Conservation (phyloP, 768 basidiomycete species). For the Podaxis pistillaris region DNA sequence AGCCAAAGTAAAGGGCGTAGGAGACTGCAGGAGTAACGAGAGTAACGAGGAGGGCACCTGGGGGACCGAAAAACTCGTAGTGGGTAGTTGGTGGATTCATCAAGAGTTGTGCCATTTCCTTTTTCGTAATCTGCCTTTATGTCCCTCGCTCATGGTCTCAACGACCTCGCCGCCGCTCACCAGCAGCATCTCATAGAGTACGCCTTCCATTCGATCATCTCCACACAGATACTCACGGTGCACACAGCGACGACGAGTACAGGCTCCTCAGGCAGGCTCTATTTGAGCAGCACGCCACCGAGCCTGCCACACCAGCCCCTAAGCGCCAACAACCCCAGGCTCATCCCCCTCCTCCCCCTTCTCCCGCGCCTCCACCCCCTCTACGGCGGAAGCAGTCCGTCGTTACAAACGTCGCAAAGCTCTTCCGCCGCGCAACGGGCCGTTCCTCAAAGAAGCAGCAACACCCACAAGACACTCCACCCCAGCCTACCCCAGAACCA, state of each 20-base stretch:
- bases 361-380: constrained; percentile 15
- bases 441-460: constrained; percentile 18
- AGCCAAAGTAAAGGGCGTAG: constrained; percentile 77
- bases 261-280: constrained; percentile 65
- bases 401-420: constrained; percentile 29
- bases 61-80: constrained; percentile 85
- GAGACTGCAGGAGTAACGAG: constrained; percentile 67
- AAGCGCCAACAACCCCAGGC: neutral
- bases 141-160: constrained; percentile 60
- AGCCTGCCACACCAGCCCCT: neutral
- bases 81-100: constrained; percentile 69
- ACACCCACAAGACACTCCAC: neutral
- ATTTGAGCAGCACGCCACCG: constrained; percentile 47
- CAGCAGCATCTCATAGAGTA: constrained; percentile 65
- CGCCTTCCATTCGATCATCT: constrained; percentile 20
- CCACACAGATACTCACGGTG: neutral
- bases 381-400: constrained; percentile 26
- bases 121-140: constrained; percentile 29
- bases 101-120: constrained; percentile 14
- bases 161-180: constrained; percentile 68
- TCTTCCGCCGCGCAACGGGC: constrained; percentile 40
- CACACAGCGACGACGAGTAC: constrained; percentile 68
- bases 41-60: constrained; percentile 70
- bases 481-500: neutral
- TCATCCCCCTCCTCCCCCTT: neutral